Evolutionary conservation across 179 eudicot species (phyloP), one percentile per base, ranked within the genome.

Genomic region (Camellia oleifera): DNA sequence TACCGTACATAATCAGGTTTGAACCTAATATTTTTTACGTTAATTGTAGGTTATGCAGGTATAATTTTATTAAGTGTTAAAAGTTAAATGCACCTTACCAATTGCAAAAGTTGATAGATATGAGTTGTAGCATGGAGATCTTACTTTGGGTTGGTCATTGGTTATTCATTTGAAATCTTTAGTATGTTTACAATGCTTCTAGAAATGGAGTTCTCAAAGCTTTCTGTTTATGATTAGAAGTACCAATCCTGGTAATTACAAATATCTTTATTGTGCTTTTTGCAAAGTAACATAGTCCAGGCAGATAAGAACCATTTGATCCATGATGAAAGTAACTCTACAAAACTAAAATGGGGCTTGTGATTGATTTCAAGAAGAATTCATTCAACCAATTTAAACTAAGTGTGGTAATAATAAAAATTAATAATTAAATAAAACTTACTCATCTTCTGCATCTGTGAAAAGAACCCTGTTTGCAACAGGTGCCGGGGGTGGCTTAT

Each of bases 371-470:
- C 52, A 48, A 48, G 52, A 7, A 48, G 52, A 48, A 48, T 13
- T 4, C 18, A 14, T 13, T 42, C 20, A 6, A n/a, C 23, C 72
- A 68, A 67, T 14, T 18, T 68, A 68, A 13, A 15, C n/a, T 42
- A 48, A 48, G 52, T 48, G 52, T 48, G 52, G 52, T 48, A 48
- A 48, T 48, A 48, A 48, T 48, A 48, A 7, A 7, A 48, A 4
- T 7, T 48, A 48, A 48, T 4, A 48, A 48, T 32, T 32, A 32
- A 32, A 32, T 32, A 32, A 32, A 32, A 32, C 99, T 91, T 82
- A 96, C 99, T 88, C 93, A 79, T 96, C 99, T 89, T 96, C 99
- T 54, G 97, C 81, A 84, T 96, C 98, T 26, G 98, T 96, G 85
- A 94, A 96, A 86, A 94, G 98, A 78, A 94, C 87, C 52, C 98